Percentiles rank a stretch among this genome's conserved stretches.
Evolutionary conservation across 1,284 basidiomycete species (phyloP).

Genomic region (Boletus semigastroideus): DNA sequence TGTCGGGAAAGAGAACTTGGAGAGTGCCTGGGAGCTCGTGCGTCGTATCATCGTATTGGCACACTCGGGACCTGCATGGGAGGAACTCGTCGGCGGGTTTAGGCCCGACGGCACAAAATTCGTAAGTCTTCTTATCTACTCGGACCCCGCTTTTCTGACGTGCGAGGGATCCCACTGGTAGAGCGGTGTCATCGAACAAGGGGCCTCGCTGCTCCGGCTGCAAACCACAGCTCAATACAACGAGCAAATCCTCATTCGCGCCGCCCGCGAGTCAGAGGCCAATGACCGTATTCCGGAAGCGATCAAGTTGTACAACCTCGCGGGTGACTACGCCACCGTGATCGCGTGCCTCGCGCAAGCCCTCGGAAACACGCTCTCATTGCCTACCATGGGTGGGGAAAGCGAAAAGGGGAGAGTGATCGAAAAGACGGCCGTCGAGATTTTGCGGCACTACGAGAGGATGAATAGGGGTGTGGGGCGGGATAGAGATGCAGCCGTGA

Average conservation of each 20-base stretch:
- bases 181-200: constrained; percentile 87
- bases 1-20: constrained; percentile 81
- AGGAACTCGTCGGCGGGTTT: constrained; percentile 89
- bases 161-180: constrained; percentile 38
- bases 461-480: constrained; percentile 75
- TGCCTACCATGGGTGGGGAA: constrained; percentile 63
- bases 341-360: constrained; percentile 87
- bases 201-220: constrained; percentile 76
- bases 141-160: constrained; percentile 7
- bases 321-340: constrained; percentile 89
- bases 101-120: constrained; percentile 86
- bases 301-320: constrained; percentile 94
- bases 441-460: constrained; percentile 85
- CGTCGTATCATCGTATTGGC: constrained; percentile 89
- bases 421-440: constrained; percentile 76
- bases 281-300: constrained; percentile 89
- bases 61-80: constrained; percentile 84
- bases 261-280: constrained; percentile 74
- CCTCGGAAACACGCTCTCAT: constrained; percentile 80
- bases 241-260: constrained; percentile 78
- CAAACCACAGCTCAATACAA: constrained; percentile 74
- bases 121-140: constrained; percentile 42
- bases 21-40: constrained; percentile 84
- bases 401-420: constrained; percentile 70
- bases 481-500: constrained; percentile 76